Base-by-base conservation (phyloP, 257 asterid genomes). In the Galeopsis tetrahit region DNA sequence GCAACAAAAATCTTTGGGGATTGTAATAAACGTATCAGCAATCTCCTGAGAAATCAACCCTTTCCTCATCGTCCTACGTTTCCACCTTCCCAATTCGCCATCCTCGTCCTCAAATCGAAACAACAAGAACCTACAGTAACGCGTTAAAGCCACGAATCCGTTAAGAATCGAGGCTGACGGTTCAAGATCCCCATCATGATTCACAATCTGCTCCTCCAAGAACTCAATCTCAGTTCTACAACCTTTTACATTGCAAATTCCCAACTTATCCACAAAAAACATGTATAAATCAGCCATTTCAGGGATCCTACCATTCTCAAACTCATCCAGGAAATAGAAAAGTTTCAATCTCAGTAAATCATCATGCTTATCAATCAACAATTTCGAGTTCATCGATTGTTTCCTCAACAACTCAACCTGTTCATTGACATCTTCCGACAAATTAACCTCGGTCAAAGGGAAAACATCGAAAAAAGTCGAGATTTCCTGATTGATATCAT, bases 191-290 rank as follows among this genome's bases (percentile, higher is more conserved):
- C 96, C 96, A 17, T 91, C 97, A 55, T 84, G 87, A 74, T 80
- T 87, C 72, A 82, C 89, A 80, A 94, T 87, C 84, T 91, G 97
- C 81, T 94, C 97, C 85, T 94, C 97, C 71, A 94, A 77, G 79
- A 83, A 89, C 78, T 89, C 99, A 76, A 91, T 91, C 82, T 91
- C 97, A 61, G 55, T 48, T 69, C 95, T 87, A 80, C 88, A 89
- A 70, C 81, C 81, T 78, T 75, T 81, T 13, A 82, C 89, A 46
- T 79, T 78, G 72, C 81, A 72, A 72, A 94, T 74, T 59, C 78
- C 82, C 78, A 94, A 83, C n/a, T 80, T 82, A 28, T 87, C 90
- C 48, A 88, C 88, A 31, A 86, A 86, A 21, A 83, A 87, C 0
- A 77, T 10, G 75, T 77, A 73, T 72, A 94, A 56, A 33, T 88